Evolutionary conservation across 1,139 yeast species (phyloP), one percentile per base, ranked within the genome.

Genomic region (Blastobotrys capitulatus): DNA sequence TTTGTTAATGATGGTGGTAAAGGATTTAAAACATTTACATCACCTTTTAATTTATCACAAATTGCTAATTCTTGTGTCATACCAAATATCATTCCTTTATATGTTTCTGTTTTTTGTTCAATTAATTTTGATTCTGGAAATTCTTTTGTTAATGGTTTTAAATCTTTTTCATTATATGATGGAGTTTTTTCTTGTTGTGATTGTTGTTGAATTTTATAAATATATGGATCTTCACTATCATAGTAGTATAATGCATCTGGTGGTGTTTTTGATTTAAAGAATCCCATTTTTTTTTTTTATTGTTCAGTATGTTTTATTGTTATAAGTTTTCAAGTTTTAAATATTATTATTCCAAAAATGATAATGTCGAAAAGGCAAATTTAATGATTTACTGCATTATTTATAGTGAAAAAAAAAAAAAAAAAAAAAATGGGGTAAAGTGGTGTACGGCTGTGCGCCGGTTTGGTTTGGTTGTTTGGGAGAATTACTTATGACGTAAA

Each of bases 11-110:
- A 43, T 12, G 19, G 39, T 10, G 51, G 51, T 2, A 25, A 29
- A 1, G 51, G 51, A 25, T 37, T 37, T 34, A 48, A 37, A 19
- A 39, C 39, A 18, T 48, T 31, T 12, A 5, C 5, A 29, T 29
- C 32, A 29, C 9, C n/a, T 29, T 29, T 29, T 3, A 29, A 6
- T 29, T 9, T 13, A 29, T 29, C 32, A 29, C 32, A 29, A 6
- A 29, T 29, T 6, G 4, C 12, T 13, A 9, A 3, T 29, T 29
- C n/a, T 29, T 29, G 32, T 12, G 2, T 29, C 6, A 13, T 29
- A 29, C 32, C 32, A 3, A 29, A 29, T 13, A 6, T 6, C 3
- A 13, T 29, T 12, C 10, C 5, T 6, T 7, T 22, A 22, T 5
- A 22, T 5, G 7, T 22, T 22, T 22, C 25, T 22, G 7, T 7